Base-by-base conservation (phyloP, 169 alveolate species). In the Fabrea salina region DNA sequence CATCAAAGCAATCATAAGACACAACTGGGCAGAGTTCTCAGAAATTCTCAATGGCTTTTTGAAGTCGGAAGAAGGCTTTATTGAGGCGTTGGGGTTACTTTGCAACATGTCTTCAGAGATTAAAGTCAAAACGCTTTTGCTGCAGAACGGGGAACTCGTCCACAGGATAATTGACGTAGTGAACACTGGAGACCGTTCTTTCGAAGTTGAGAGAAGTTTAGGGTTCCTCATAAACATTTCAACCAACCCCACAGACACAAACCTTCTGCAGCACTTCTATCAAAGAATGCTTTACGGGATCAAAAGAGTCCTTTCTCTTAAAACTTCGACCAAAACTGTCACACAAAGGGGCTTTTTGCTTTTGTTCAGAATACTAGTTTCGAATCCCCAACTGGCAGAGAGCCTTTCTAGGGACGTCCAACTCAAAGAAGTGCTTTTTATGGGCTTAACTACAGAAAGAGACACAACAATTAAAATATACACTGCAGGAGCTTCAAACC, bases 101-200 rank as follows among this genome's bases (percentile, higher is more conserved):
- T 68, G 78, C 66, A 68, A 68, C 30, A 40, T 68, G 2, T 16
- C 66, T 8, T n/a, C 78, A 40, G 57, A 40, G n/a, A 39, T 8
- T 1, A 43, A 68, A 30, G 7, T 40, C 27, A 68, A 68, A 44
- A 13, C 16, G 11, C 16, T 43, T 19, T 13, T 37, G 1, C 8
- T 68, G 66, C 35, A 27, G 8, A n/a, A 68, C 27, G 27, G 11
- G n/a, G 43, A 44, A 16, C 16, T 68, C 3, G 39, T 68, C 19
- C 13, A 11, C 7, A 22, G 8, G 7, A 8, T 27, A n/a, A 19
- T 41, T 22, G 41, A 68, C 13, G 19, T 44, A 1, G 7, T 19
- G 1, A 7, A 8, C 2, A 13, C 13, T 1, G 39, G 64, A 19
- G 44, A 19, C 13, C 40, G 44, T 19, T 37, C 66, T 19, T 68